Evolutionary conservation across 345 rosid genomes (phyloP), one percentile per base, ranked within the genome.

Genomic region (Mangifera indica): DNA sequence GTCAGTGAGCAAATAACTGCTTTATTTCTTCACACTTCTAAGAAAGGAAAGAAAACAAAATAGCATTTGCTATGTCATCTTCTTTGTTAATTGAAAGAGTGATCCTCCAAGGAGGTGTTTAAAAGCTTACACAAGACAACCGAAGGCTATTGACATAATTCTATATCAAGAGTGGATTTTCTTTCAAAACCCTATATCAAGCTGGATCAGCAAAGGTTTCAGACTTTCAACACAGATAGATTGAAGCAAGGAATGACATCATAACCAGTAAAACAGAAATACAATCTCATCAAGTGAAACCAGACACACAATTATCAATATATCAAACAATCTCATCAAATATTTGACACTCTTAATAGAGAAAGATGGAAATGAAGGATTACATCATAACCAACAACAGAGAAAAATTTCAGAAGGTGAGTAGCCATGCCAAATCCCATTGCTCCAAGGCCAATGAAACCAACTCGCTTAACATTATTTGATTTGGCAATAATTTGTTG

Each of bases 351-450:
- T 69, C 14, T 54, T 18, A 48, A 78, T 26, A 2, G 20, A 71
- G 25, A 55, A 2, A 34, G 63, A 52, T 10, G 40, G 58, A 70
- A 74, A 66, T 48, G 69, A 67, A 79, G 60, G 79, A 80, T 89
- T 90, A 94, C 98, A 72, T 94, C 98, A 75, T 69, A 94, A 82
- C 98, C 98, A 76, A 84, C 20, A 46, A 94, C 95, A 59, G 70
- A 63, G 77, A 82, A 94, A 3, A 89, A 84, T 71, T 86, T 90
- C 75, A 91, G 72, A 70, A 94, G 82, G 62, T 91, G 88, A 60
- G 91, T 78, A 79, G 98, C 98, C 98, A 93, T 91, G 77, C 96
- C 98, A 80, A 91, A 90, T 62, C 98, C 98, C 98, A 93, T 93
- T 84, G 97, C 98, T 73, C 98, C 98, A 59, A 94, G 98, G 65